Percentiles rank a stretch among this genome's conserved stretches.
Conservation (phyloP, 495 filamentous ascomycete genomes). For the Achaetomiella virescens region DNA sequence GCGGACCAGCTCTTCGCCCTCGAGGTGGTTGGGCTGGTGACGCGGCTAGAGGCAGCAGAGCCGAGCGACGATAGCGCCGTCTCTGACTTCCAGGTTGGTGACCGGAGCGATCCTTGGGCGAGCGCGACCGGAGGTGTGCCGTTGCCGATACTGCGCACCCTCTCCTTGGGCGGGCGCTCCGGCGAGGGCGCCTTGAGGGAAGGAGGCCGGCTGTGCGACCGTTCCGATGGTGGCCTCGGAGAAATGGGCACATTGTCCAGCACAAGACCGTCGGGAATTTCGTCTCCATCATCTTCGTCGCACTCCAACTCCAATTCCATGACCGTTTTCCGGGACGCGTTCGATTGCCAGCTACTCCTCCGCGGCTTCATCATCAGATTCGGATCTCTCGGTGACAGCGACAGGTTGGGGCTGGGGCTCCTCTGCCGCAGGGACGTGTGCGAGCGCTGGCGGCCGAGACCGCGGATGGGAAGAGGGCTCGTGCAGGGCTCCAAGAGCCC, state of each 20-base stretch:
- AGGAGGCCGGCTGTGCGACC: constrained; percentile 44
- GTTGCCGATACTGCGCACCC: constrained; percentile 47
- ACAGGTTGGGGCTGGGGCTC: constrained; percentile 38
- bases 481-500: constrained; percentile 28
- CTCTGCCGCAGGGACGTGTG: constrained; percentile 27
- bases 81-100: constrained; percentile 42
- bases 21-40: constrained; percentile 33
- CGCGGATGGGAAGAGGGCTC: constrained; percentile 29
- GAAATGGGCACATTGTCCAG: constrained; percentile 95
- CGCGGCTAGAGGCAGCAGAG: constrained; percentile 19
- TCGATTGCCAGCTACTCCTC: constrained; percentile 67
- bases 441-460: constrained; percentile 31
- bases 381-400: constrained; percentile 37
- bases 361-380: constrained; percentile 42
- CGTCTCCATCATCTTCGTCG: constrained; percentile 76
- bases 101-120: constrained; percentile 44
- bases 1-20: constrained; percentile 83
- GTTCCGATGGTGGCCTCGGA: constrained; percentile 65
- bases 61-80: constrained; percentile 21
- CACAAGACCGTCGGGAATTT: constrained; percentile 85
- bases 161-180: constrained; percentile 47
- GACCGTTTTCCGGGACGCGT: constrained; percentile 59
- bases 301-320: constrained; percentile 82
- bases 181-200: constrained; percentile 50
- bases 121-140: constrained; percentile 46